Evolutionary conservation across 208 protist genomes (phyloP).

Genomic region (Trypanosoma cruzi): DNA sequence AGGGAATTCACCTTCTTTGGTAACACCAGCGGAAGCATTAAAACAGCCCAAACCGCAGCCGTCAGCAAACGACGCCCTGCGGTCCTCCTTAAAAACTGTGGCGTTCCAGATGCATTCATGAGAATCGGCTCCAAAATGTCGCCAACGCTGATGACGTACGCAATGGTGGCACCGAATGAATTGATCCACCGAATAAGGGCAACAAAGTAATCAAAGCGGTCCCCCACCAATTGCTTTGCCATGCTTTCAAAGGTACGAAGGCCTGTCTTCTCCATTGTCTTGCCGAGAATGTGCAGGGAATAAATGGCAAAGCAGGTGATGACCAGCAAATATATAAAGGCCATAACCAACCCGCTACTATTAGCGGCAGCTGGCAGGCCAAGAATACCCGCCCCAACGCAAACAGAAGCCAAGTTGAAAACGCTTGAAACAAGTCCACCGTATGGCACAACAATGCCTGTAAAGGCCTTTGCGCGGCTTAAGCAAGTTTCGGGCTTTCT

Average conservation of each 20-base stretch:
- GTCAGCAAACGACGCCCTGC: slow-evolving; percentile 38
- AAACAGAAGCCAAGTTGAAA: slow-evolving; percentile 66
- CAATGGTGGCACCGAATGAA: slow-evolving; percentile 59
- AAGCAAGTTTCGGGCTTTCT: slow-evolving; percentile 10
- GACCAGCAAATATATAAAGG: slow-evolving; percentile 62
- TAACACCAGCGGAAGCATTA: slow-evolving; percentile 62
- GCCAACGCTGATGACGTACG: slow-evolving; percentile 57
- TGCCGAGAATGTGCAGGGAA: slow-evolving; percentile 50
- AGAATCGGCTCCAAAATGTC: slow-evolving; percentile 46
- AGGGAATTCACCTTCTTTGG: slow-evolving; percentile 73
- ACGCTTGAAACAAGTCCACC: slow-evolving; percentile 54
- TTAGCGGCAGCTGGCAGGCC: slow-evolving; percentile 58
- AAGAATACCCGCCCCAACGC: slow-evolving; percentile 74
- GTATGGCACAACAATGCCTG: slow-evolving; percentile 50
- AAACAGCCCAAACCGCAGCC: slow-evolving; percentile 37
- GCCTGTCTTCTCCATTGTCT: slow-evolving; percentile 36
- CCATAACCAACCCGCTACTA: slow-evolving; percentile 54
- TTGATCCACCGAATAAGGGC: slow-evolving; percentile 49
- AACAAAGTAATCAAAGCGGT: slow-evolving; percentile 52
- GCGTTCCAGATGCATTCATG: slow-evolving; percentile 33
- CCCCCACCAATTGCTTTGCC: slow-evolving; percentile 44
- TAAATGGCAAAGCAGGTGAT: slow-evolving; percentile 56
- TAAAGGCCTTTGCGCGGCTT: not conserved
- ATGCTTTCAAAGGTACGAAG: slow-evolving; percentile 63
- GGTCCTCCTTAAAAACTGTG: too few relatives aligned